Base-by-base conservation (phyloP, 768 basidiomycete genomes). In the Phanerochaete carnosa region DNA sequence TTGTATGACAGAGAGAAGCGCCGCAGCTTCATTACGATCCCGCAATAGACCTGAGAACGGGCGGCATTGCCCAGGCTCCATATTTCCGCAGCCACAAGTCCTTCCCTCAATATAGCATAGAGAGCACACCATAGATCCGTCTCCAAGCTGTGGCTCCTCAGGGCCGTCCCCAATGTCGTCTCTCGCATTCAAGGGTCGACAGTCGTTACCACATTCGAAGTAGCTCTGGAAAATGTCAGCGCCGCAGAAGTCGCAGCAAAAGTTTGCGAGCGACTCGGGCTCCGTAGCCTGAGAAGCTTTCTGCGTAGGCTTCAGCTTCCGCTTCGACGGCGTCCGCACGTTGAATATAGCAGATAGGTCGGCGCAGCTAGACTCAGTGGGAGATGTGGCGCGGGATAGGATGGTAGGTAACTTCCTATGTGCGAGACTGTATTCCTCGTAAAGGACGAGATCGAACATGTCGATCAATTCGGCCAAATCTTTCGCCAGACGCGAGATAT, bases 161-260 rank as follows among this genome's bases (percentile, higher is more conserved):
- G 67, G 65, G 19, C 60, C 66, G 5, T 62, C 59, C 11, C 55
- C 56, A 54, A 29, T 23, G 45, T 35, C 47, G 11, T 26, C 33
- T 16, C 52, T 47, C 49, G 33, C 57, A 15, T 39, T 29, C 26
- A 26, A 28, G 45, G 58, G 15, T 16, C 46, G 23, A 57, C 90
- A 89, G 0, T n/a, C n/a, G n/a, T 64, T 60, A 1, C 69, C 67
- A 68, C 92, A 94, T 69, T 89, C 86, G 63, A 94, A 89, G 69
- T 86, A 92, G 62, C 87, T 86, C 64, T 91, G 86, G 64, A 93
- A 94, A 61, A 94, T 82, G 66, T 94, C 92, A 2, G 82, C 83
- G 19, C 84, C 86, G 66, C 92, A 94, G 69, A 91, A 93, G 68
- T 94, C 91, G 67, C 92, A 94, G 66, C 74, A 35, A 82, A 76